These are phyloP conservation scores for Pisolithus albus DNA, from an alignment of 768 basidiomycete genomes.

Conservation along the genomic window DNA sequence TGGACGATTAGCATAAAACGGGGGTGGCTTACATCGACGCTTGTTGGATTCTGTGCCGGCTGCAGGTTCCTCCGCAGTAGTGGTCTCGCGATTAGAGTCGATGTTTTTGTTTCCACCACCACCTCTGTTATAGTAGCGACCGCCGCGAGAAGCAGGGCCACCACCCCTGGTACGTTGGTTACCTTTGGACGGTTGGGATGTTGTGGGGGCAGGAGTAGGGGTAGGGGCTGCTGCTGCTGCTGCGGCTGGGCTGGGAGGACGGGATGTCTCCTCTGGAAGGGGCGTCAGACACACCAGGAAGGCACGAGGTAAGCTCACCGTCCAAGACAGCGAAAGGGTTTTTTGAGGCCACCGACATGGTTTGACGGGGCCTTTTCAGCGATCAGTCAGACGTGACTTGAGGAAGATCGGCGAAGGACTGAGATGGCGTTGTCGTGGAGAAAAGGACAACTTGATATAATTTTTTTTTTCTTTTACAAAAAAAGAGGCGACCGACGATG, in stretches of 20 bases:
- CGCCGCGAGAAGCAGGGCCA: conserved; percentile 58
- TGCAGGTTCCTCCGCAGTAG: conserved; percentile 34
- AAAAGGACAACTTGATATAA: too few species aligned
- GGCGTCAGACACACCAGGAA: not conserved
- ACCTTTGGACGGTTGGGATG: conserved; percentile 32
- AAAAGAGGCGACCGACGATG: too few species aligned
- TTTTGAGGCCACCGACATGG: conserved; percentile 86
- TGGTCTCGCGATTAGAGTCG: conserved; percentile 29
- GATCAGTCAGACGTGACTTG: conserved; percentile 12
- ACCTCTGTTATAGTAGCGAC: conserved; percentile 66
- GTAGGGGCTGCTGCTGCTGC: conserved; percentile 26
- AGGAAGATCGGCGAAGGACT: conserved; percentile 1
- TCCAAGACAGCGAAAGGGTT: conserved; percentile 82
- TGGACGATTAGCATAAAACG: conserved; percentile 1
- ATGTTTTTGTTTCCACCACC: conserved; percentile 34
- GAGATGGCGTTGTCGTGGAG: not conserved
- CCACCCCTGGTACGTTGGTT: conserved; percentile 43
- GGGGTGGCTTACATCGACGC: conserved; percentile 24
- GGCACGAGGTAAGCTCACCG: conserved; percentile 35
- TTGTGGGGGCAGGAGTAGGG: conserved; percentile 17
- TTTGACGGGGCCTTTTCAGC: conserved; percentile 57
- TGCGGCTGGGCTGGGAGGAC: conserved; percentile 30
- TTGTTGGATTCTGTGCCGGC: conserved; percentile 26
- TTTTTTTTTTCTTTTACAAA: too few species aligned
- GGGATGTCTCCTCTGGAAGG: conserved; percentile 35